phyloP scores from a whole-genome alignment of 2,329 filamentous ascomycete genomes.

The Trichophyton verrucosum region DNA sequence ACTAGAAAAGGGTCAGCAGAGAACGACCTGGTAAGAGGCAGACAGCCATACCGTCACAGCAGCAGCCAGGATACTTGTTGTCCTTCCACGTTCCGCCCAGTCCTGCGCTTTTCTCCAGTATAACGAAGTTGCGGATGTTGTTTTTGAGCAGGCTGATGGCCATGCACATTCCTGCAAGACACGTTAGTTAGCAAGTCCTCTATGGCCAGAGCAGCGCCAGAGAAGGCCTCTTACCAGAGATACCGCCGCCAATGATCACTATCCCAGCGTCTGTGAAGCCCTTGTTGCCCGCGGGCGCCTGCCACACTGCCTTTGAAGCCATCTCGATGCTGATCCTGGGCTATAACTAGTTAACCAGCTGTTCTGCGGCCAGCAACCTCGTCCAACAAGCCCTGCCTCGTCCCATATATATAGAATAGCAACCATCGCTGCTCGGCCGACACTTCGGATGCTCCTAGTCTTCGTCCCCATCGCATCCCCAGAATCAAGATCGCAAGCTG shows the following conservation, averaged over 20 bases:
- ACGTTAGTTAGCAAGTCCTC: neutral
- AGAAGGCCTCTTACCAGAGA: conserved; percentile 31
- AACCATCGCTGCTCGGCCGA: neutral
- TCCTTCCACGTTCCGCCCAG: conserved; percentile 45
- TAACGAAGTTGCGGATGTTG: conserved; percentile 39
- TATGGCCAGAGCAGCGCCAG: neutral
- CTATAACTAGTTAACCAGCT: too few relatives aligned
- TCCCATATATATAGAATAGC: neutral
- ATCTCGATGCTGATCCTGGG: neutral
- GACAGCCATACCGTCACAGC: conserved; percentile 35
- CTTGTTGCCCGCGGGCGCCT: conserved; percentile 29
- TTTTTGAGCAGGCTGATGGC: conserved; percentile 47
- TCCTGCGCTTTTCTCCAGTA: conserved; percentile 44
- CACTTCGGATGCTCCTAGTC: neutral
- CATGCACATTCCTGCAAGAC: conserved; percentile 38
- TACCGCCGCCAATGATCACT: conserved; percentile 46
- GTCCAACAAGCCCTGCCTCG: neutral
- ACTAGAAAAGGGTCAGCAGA: conserved; percentile 22
- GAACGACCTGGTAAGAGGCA: neutral
- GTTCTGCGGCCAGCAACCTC: neutral
- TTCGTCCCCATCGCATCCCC: neutral
- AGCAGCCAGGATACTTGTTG: conserved; percentile 46
- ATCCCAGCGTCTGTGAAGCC: conserved; percentile 42
- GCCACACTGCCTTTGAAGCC: neutral
- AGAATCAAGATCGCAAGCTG: neutral